Evolutionary conservation across 2,329 filamentous ascomycete species (phyloP).

Genomic region (Malbranchea zuffiana): DNA sequence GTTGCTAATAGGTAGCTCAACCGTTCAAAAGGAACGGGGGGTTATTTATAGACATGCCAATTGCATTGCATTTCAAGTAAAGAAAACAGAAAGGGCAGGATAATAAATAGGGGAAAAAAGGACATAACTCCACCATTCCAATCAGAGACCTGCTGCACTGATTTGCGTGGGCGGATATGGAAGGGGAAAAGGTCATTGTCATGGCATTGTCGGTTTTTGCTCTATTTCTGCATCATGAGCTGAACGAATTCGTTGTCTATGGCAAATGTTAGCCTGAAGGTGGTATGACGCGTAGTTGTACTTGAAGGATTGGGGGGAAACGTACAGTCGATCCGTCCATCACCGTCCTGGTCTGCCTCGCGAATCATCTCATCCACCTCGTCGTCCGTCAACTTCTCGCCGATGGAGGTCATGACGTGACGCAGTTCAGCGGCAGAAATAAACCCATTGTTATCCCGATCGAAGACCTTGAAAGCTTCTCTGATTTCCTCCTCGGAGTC

Average conservation of each 20-base stretch:
- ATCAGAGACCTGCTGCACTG: neutral
- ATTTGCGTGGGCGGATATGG: neutral
- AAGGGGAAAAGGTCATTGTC: neutral
- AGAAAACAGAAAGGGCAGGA: neutral
- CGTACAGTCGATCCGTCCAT: slow-evolving; percentile 80
- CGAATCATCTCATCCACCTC: slow-evolving; percentile 91
- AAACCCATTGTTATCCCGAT: slow-evolving; percentile 85
- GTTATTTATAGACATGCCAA: too few relatives aligned
- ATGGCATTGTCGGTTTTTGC: slow-evolving; percentile 21
- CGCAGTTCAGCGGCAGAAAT: slow-evolving; percentile 80
- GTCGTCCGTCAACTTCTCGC: slow-evolving; percentile 81
- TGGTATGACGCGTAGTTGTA: neutral
- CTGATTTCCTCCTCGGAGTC: slow-evolving; percentile 85
- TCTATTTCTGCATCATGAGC: slow-evolving; percentile 96
- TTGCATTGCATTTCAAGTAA: too few relatives aligned
- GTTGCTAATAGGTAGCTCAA: too few relatives aligned
- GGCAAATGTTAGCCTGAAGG: slow-evolving; percentile 6
- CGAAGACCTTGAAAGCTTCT: slow-evolving; percentile 82
- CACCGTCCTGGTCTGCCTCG: slow-evolving; percentile 80
- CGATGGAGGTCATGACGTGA: slow-evolving; percentile 86
- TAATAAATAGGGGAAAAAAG: slow-evolving; percentile 2
- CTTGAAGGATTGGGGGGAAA: slow-evolving; percentile 11
- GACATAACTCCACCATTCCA: neutral
- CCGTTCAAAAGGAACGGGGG: too few relatives aligned
- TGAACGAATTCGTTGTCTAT: slow-evolving; percentile 86